These are phyloP conservation scores for Delonix regia DNA, from an alignment of 306 rosid genomes.

Conservation along the genomic window DNA sequence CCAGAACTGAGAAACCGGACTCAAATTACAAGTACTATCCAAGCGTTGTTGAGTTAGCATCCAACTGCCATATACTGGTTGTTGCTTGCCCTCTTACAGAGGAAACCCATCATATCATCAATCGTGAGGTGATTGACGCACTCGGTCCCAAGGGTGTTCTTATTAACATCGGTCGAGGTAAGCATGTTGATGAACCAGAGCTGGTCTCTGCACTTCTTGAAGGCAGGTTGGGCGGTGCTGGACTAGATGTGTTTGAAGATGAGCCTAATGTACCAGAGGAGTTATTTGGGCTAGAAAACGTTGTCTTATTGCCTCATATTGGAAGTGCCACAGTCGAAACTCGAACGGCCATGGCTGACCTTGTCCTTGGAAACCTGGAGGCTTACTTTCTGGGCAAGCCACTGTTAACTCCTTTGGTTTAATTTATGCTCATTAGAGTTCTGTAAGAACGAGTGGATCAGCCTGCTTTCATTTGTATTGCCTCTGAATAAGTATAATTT, in stretches of 20 bases:
- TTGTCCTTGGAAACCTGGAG: conserved; percentile 60
- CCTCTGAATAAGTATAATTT: not conserved
- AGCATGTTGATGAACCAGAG: conserved; percentile 61
- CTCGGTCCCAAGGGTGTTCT: conserved; percentile 67
- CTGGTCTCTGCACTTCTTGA: conserved; percentile 62
- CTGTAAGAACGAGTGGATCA: not conserved
- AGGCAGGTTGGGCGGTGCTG: conserved; percentile 71
- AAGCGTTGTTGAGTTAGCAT: conserved; percentile 57
- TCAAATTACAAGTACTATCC: conserved; percentile 59
- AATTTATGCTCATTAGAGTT: not conserved
- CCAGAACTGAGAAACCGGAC: conserved; percentile 51
- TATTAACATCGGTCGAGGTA: conserved; percentile 64
- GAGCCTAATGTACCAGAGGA: conserved; percentile 69
- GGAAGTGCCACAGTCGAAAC: conserved; percentile 65
- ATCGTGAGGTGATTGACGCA: conserved; percentile 56
- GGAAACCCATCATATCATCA: conserved; percentile 57
- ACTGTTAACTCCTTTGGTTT: conserved; percentile 58
- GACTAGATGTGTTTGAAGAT: conserved; percentile 67
- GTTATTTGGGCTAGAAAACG: conserved; percentile 63
- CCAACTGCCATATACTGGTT: conserved; percentile 58
- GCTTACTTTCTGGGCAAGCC: conserved; percentile 64
- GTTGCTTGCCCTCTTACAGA: conserved; percentile 61
- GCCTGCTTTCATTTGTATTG: not conserved
- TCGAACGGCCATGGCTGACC: conserved; percentile 57
- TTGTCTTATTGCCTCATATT: conserved; percentile 58